Conservation (phyloP, 441 rosid genomes). For the Jatropha podagrica region DNA sequence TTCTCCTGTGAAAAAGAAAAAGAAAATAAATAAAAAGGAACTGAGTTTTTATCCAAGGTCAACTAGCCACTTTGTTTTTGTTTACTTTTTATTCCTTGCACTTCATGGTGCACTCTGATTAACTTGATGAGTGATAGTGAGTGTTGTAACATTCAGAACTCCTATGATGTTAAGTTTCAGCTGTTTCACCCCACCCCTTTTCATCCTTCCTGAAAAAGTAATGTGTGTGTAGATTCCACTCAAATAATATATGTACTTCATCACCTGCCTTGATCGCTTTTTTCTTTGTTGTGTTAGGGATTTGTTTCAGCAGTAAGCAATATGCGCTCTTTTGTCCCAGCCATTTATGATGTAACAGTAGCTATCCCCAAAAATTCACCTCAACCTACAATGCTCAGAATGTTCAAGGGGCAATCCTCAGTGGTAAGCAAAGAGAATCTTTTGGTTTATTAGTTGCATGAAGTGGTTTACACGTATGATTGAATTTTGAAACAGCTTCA, state of each 20-base stretch:
- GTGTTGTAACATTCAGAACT: background rate
- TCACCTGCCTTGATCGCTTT: constrained; percentile 2
- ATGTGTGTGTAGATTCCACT: background rate
- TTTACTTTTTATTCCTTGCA: background rate
- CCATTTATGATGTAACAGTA: constrained; percentile 88
- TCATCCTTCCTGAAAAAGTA: background rate
- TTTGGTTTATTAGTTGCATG: constrained; percentile 7
- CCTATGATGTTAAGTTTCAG: background rate
- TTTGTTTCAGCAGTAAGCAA: constrained; percentile 96
- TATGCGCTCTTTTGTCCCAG: constrained; percentile 96
- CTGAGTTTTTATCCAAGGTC: background rate
- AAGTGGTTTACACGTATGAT: constrained; percentile 8
- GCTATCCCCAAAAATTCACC: constrained; percentile 84
- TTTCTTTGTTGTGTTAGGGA: constrained; percentile 56
- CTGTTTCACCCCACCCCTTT: background rate
- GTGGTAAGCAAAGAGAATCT: constrained; percentile 61
- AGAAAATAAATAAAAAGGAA: background rate
- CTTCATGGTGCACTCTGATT: background rate
- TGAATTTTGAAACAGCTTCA: constrained; percentile 9
- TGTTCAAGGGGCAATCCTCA: constrained; percentile 88
- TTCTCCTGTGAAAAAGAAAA: background rate
- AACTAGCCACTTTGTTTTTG: background rate
- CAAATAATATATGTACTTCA: background rate
- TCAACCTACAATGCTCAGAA: constrained; percentile 85
- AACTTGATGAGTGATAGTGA: background rate